Evolutionary conservation across 306 rosid species (phyloP).

Genomic region (Argentina anserina): DNA sequence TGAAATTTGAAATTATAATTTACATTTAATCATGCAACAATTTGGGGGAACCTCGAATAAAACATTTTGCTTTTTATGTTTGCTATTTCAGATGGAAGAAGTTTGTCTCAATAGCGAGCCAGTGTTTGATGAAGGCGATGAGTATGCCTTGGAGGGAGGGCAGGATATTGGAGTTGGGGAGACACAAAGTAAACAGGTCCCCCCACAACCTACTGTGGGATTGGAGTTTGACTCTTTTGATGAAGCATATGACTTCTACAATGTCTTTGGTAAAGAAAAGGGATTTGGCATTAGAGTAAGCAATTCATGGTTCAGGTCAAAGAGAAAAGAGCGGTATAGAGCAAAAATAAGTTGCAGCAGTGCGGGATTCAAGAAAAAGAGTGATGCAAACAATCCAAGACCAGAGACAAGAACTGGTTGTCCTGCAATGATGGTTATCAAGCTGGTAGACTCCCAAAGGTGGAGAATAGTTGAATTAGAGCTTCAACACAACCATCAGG

Average conservation of each 20-base stretch:
- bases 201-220: conserved; percentile 55
- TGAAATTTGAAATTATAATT: neutral
- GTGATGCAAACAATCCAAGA: conserved; percentile 69
- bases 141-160: conserved; percentile 46
- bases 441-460: conserved; percentile 57
- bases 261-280: conserved; percentile 55
- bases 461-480: conserved; percentile 77
- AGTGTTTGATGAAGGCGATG: conserved; percentile 47
- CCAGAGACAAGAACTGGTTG: conserved; percentile 85
- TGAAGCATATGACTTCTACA: conserved; percentile 64
- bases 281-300: conserved; percentile 80
- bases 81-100: conserved; percentile 63
- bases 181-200: conserved; percentile 32
- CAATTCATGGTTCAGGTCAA: conserved; percentile 78
- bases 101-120: conserved; percentile 66
- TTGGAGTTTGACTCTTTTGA: conserved; percentile 70
- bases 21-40: neutral
- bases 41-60: neutral
- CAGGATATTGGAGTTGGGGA: conserved; percentile 38
- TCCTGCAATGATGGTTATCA: conserved; percentile 77
- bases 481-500: conserved; percentile 75
- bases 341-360: conserved; percentile 79
- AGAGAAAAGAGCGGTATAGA: conserved; percentile 67
- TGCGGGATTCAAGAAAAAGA: conserved; percentile 82
- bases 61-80: neutral